Percentiles rank a stretch among this genome's conserved stretches.
Conservation (phyloP, 257 asterid genomes). For the Gardenia jasminoides region DNA sequence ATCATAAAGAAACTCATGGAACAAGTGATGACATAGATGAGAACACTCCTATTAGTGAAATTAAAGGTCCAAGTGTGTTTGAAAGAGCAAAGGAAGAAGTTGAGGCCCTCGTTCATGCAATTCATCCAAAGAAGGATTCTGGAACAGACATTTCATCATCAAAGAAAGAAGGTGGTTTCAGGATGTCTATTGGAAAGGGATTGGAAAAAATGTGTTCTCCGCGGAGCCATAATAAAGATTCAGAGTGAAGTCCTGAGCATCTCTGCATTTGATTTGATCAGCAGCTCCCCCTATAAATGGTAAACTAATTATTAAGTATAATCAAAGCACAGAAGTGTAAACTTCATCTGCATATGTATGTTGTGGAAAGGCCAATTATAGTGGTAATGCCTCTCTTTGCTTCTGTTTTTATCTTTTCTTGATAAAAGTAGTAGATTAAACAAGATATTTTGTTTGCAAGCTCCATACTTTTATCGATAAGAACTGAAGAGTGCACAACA, state of each 20-base stretch:
- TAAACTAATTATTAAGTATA: neutral
- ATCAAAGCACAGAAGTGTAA: neutral
- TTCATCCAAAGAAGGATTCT: conserved; percentile 60
- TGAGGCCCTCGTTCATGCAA: conserved; percentile 56
- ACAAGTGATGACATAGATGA: conserved; percentile 56
- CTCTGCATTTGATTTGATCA: neutral
- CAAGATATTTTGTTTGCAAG: too few relatives aligned
- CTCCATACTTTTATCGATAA: too few relatives aligned
- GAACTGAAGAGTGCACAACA: too few relatives aligned
- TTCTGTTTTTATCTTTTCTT: neutral
- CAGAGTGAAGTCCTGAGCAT: neutral
- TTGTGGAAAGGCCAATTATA: neutral
- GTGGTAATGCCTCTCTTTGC: neutral
- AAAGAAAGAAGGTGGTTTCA: conserved; percentile 34
- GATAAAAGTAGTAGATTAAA: neutral
- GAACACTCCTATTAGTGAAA: conserved; percentile 46
- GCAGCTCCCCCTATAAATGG: neutral
- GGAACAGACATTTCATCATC: conserved; percentile 13
- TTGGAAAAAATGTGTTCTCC: conserved; percentile 30
- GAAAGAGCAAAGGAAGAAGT: conserved; percentile 90
- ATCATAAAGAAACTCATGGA: conserved; percentile 79
- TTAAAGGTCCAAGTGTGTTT: conserved; percentile 71
- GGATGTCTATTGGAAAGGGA: conserved; percentile 30
- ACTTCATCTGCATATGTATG: neutral
- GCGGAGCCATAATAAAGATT: conserved; percentile 22